These are phyloP conservation scores for Monilinia aucupariae DNA, from an alignment of 2,329 filamentous ascomycete species.

Conservation along the genomic window DNA sequence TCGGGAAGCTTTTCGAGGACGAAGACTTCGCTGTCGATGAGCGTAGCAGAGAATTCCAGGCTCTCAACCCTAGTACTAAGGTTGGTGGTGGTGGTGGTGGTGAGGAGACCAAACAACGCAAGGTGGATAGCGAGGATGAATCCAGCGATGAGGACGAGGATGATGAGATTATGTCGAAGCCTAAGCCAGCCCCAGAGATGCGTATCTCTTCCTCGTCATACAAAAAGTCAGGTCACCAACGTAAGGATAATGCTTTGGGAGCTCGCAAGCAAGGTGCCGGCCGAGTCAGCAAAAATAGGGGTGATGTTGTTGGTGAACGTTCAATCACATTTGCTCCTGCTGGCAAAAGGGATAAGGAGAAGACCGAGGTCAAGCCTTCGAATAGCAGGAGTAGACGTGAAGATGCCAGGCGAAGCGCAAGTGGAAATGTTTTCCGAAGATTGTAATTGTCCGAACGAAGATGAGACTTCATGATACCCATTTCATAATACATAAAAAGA, in stretches of 20 bases:
- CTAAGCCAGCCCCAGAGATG: constrained; percentile 44
- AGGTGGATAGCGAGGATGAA: constrained; percentile 34
- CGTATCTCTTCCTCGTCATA: constrained; percentile 65
- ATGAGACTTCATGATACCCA: constrained; percentile 16
- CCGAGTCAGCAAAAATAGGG: constrained; percentile 42
- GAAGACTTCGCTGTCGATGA: constrained; percentile 92
- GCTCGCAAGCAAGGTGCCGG: constrained; percentile 48
- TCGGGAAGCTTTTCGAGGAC: constrained; percentile 84
- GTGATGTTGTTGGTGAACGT: constrained; percentile 56
- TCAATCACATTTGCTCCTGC: constrained; percentile 68
- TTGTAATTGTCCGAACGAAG: constrained; percentile 42
- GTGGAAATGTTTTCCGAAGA: constrained; percentile 67
- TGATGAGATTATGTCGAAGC: constrained; percentile 36
- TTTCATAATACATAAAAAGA: constrained; percentile 11
- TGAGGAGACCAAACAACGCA: constrained; percentile 37
- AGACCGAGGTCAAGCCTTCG: constrained; percentile 19
- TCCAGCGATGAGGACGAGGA: constrained; percentile 43
- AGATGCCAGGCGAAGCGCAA: constrained; percentile 61
- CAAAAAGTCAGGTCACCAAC: constrained; percentile 50
- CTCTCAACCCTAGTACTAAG: constrained; percentile 80
- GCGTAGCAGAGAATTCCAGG: constrained; percentile 75
- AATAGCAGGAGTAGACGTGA: constrained; percentile 31
- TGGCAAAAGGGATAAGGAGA: constrained; percentile 46
- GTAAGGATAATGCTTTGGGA: constrained; percentile 50
- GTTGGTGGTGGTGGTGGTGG: constrained; percentile 25